Conservation (phyloP, 192 early-diverging fungal genomes). For the Gryganskiella cystojenkinii region DNA sequence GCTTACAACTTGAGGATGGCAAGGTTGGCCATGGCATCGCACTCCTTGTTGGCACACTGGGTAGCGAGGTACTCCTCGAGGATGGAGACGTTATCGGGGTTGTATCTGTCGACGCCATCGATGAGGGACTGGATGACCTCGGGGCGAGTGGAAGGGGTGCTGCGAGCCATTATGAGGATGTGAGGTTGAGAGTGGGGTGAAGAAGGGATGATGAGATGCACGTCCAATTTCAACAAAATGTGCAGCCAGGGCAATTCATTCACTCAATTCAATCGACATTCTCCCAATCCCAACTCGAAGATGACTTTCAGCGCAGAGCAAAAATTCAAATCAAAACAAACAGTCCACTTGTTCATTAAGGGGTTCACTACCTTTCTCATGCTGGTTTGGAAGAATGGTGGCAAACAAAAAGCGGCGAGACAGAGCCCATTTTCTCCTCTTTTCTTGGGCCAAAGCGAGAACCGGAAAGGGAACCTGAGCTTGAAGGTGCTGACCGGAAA, state of each 20-base stretch:
- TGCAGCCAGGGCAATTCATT: neutral
- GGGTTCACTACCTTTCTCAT: neutral
- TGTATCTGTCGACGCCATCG: conserved; percentile 89
- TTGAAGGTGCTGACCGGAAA: too few relatives aligned
- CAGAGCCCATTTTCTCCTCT: too few relatives aligned
- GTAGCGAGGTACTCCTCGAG: conserved; percentile 85
- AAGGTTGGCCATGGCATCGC: conserved; percentile 92
- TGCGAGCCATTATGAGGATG: conserved; percentile 35
- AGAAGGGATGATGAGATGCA: conserved; percentile 13
- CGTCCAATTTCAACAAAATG: conserved; percentile 1
- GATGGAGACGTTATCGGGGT: conserved; percentile 85
- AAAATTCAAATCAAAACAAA: conserved; percentile 42
- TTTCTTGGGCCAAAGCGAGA: too few relatives aligned
- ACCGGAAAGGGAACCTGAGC: too few relatives aligned
- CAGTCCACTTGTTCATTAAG: conserved; percentile 14
- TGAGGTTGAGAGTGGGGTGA: conserved; percentile 2
- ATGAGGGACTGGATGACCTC: conserved; percentile 81
- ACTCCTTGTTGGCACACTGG: conserved; percentile 83
- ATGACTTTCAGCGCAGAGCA: neutral
- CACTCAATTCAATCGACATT: neutral
- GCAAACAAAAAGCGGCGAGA: too few relatives aligned
- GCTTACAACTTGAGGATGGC: conserved; percentile 89
- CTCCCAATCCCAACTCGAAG: neutral
- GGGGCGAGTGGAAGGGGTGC: conserved; percentile 66
- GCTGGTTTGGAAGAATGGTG: too few relatives aligned